Conservation (phyloP, 108 stramenopile genomes). For the Stephanodiscus minutulus region DNA sequence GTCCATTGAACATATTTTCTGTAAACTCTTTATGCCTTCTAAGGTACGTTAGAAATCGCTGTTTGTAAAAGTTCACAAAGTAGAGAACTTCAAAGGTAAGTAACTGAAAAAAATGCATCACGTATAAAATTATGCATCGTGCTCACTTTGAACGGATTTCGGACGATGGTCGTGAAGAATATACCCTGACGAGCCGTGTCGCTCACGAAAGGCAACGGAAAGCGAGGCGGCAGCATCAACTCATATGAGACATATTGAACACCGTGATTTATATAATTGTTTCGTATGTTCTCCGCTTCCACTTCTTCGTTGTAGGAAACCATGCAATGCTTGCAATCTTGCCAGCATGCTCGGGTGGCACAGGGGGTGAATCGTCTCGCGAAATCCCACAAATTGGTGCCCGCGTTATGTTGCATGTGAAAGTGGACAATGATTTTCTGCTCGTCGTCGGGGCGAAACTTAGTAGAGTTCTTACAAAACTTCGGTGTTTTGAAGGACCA, state of each 20-base stretch:
- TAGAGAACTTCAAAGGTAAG: not conserved
- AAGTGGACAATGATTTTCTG: conserved; percentile 45
- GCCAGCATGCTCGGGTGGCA: conserved; percentile 44
- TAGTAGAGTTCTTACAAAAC: conserved; percentile 15
- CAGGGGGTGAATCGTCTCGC: conserved; percentile 19
- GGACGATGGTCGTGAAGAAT: conserved; percentile 46
- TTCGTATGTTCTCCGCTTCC: conserved; percentile 43
- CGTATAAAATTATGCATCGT: not conserved
- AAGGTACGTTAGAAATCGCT: conserved; percentile 23
- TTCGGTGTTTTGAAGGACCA: conserved; percentile 30
- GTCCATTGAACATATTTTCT: not conserved
- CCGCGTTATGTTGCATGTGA: conserved; percentile 51
- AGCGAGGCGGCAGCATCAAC: conserved; percentile 42
- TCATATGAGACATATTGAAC: conserved; percentile 50
- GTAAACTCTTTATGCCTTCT: not conserved
- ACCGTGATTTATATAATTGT: conserved; percentile 33
- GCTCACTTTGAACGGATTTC: conserved; percentile 30
- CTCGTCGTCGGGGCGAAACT: not conserved
- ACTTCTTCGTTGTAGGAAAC: conserved; percentile 41
- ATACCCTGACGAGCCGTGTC: conserved; percentile 34
- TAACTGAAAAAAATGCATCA: not conserved
- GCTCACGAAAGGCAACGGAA: conserved; percentile 41
- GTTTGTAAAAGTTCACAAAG: not conserved
- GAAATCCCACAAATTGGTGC: conserved; percentile 31
- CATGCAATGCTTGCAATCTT: conserved; percentile 39